These are phyloP conservation scores for Fusarium subtropicale DNA, from an alignment of 2,329 filamentous ascomycete genomes.

Conservation along the genomic window DNA sequence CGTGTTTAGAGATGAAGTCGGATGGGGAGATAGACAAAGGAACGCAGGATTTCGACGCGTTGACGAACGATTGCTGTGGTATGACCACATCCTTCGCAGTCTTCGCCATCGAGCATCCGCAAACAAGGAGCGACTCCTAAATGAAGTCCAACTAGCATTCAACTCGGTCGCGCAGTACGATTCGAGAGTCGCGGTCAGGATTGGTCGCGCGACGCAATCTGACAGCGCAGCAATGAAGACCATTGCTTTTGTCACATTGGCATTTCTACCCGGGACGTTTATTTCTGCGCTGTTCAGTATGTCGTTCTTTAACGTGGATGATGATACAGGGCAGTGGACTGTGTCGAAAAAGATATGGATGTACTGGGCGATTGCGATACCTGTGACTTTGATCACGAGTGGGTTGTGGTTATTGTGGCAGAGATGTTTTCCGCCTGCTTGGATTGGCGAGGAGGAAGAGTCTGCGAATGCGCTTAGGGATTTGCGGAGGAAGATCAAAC, in stretches of 20 bases:
- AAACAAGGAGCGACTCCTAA: conserved; percentile 60
- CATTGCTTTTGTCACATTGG: conserved; percentile 60
- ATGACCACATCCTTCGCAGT: conserved; percentile 50
- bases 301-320: conserved; percentile 55
- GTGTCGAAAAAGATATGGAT: conserved; percentile 53
- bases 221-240: conserved; percentile 66
- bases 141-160: conserved; percentile 67
- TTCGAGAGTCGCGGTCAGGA: conserved; percentile 52
- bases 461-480: neutral
- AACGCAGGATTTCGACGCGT: conserved; percentile 37
- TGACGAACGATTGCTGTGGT: conserved; percentile 50
- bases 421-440: neutral
- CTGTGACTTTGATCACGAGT: conserved; percentile 44
- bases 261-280: conserved; percentile 64
- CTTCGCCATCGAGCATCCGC: conserved; percentile 53
- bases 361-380: conserved; percentile 51
- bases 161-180: conserved; percentile 59
- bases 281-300: conserved; percentile 61
- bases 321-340: conserved; percentile 41
- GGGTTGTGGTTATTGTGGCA: conserved; percentile 39
- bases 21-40: neutral
- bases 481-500: neutral
- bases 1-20: conserved; percentile 15
- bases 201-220: conserved; percentile 54
- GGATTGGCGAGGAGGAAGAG: conserved; percentile 25